Conservation (phyloP, 2,329 filamentous ascomycete genomes). For the Trichophaea hybrida region DNA sequence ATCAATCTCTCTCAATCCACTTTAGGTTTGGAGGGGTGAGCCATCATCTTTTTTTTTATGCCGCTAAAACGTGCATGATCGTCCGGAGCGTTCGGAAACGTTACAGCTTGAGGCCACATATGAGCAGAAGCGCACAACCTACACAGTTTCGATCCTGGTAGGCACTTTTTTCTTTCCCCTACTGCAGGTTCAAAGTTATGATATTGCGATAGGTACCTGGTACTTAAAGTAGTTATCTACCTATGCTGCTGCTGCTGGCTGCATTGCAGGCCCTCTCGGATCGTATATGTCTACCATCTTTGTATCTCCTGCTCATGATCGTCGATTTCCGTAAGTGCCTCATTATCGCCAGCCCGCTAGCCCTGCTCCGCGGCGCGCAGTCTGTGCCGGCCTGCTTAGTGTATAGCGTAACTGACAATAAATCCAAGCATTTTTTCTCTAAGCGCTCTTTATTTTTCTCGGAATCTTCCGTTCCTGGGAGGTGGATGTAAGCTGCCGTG, state of each 20-base stretch:
- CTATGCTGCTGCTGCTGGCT: background rate
- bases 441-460: background rate
- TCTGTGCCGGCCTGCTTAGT: background rate
- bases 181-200: background rate
- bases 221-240: background rate
- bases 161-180: background rate
- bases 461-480: background rate
- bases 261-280: background rate
- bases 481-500: background rate
- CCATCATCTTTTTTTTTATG: background rate
- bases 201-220: background rate
- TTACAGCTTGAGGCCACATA: background rate
- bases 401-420: background rate
- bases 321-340: background rate
- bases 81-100: constrained; percentile 2
- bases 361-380: background rate
- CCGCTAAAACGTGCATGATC: background rate
- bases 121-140: too few species aligned
- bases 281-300: background rate
- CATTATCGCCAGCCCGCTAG: background rate
- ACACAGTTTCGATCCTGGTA: background rate
- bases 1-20: background rate
- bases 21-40: background rate
- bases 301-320: background rate
- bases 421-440: background rate